Conservation (phyloP, 805 yeast genomes). For the Ogataea pignaliae region DNA sequence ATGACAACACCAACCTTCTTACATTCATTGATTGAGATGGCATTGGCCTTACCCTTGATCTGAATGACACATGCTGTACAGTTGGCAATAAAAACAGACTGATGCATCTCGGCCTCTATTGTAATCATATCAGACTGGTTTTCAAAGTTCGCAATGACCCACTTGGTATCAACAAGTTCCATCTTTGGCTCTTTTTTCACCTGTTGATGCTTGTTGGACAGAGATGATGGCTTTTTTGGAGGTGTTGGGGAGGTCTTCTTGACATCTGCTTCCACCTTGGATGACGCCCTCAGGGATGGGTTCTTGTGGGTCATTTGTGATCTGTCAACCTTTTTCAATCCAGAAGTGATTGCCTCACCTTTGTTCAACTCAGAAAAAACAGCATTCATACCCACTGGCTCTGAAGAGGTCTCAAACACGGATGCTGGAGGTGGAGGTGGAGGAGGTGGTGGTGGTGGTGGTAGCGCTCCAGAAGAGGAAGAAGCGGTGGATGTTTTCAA, state of each 20-base stretch:
- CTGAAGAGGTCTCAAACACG: slow-evolving; percentile 43
- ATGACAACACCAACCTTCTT: slow-evolving; percentile 70
- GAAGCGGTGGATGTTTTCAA: slow-evolving; percentile 21
- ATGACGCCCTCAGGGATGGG: slow-evolving; percentile 66
- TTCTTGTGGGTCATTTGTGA: slow-evolving; percentile 93
- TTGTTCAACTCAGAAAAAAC: slow-evolving; percentile 87
- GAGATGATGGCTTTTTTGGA: slow-evolving; percentile 75
- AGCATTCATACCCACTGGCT: slow-evolving; percentile 64
- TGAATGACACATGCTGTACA: slow-evolving; percentile 72
- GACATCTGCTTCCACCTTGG: slow-evolving; percentile 38
- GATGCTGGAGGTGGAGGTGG: slow-evolving; percentile 84
- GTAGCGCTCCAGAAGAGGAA: slow-evolving; percentile 19
- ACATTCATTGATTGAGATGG: slow-evolving; percentile 75
- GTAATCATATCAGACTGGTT: slow-evolving; percentile 56
- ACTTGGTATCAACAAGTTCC: slow-evolving; percentile 80
- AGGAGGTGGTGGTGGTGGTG: slow-evolving; percentile 80
- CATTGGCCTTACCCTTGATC: slow-evolving; percentile 87
- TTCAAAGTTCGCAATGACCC: slow-evolving; percentile 82
- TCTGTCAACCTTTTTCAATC: slow-evolving; percentile 87
- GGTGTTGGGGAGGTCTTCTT: slow-evolving; percentile 61
- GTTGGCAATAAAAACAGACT: slow-evolving; percentile 84
- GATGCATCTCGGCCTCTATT: slow-evolving; percentile 78
- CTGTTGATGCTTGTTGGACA: slow-evolving; percentile 32
- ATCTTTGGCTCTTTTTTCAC: slow-evolving; percentile 45
- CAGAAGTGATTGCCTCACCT: slow-evolving; percentile 81